Base-by-base conservation (phyloP, 768 basidiomycete genomes). In the Suillus decipiens region DNA sequence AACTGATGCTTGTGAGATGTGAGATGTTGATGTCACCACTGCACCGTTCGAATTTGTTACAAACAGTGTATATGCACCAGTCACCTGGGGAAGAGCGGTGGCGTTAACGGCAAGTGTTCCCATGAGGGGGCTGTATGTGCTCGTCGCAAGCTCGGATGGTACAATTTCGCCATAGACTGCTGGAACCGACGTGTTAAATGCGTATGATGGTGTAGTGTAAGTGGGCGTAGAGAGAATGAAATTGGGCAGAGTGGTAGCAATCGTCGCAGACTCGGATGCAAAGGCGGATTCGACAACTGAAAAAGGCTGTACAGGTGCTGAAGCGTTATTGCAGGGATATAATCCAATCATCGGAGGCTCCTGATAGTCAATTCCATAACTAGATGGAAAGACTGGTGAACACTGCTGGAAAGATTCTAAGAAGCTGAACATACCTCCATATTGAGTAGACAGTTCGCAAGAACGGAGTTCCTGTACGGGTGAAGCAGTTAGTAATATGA, bases 281-380 rank as follows among this genome's bases (percentile, higher is more conserved):
- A 92, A 74, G 70, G 84, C 81, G 9, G 86, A 81, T 15, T 78
- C 73, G 33, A 89, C 75, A 14, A 69, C 59, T 45, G 78, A 73
- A 9, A 81, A 72, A 3, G 83, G 72, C 63, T 83, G 77, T 19
- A 79, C 72, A 19, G 73, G 69, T 7, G 76, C 71, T 8, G 82
- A 83, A 33, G 75, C 72, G 68, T 86, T 86, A 41, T 71, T 69
- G 42, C 88, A 77, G 24, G 87, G 75, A 70, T 91, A 93, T 58
- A 93, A 74, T n/a, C 92, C 92, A 62, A 93, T 86, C 75, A 90
- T 79, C 19, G 92, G 92, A 8, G 89, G 80, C 71, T 93, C 92
- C 64, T 87, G 86, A 41, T 75, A 73, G 68, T 89, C 82, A 66
- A 93, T 92, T 7, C 92, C 92, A 64, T 86, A 90, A 71, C 91